phyloP scores from a whole-genome alignment of 2,329 filamentous ascomycete genomes.

The Trichoderma citrinoviride region DNA sequence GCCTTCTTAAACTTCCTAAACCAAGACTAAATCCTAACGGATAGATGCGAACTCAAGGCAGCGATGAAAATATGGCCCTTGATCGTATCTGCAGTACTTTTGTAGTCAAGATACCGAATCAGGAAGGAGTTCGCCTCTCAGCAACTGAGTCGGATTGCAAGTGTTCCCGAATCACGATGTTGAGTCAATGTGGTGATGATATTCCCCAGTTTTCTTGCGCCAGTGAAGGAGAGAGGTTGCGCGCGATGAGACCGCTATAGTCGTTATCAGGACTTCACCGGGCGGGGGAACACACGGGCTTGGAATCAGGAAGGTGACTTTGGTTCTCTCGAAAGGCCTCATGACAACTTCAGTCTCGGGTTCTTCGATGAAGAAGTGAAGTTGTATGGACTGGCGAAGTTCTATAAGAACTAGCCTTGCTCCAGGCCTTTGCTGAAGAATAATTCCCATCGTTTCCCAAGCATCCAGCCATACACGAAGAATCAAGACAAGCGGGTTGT shows the following conservation, averaged over 20 bases:
- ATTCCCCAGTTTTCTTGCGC: neutral
- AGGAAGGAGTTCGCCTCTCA: slow-evolving; percentile 3
- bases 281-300: neutral
- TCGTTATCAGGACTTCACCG: neutral
- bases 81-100: neutral
- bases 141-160: neutral
- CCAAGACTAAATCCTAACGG: too few species aligned
- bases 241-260: neutral
- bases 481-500: neutral
- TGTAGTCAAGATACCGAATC: neutral
- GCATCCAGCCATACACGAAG: neutral
- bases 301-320: slow-evolving; percentile 14
- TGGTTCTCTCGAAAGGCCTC: neutral
- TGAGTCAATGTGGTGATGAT: neutral
- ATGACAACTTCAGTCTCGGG: neutral
- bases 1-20: too few species aligned
- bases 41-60: too few species aligned
- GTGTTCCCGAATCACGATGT: neutral
- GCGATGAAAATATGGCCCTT: too few species aligned
- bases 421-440: neutral
- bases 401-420: neutral
- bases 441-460: neutral
- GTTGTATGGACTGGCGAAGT: neutral
- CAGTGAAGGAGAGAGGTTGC: neutral
- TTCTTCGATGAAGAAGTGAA: neutral